These are phyloP conservation scores for Podospora conica DNA, from an alignment of 495 filamentous ascomycete species.

Conservation along the genomic window DNA sequence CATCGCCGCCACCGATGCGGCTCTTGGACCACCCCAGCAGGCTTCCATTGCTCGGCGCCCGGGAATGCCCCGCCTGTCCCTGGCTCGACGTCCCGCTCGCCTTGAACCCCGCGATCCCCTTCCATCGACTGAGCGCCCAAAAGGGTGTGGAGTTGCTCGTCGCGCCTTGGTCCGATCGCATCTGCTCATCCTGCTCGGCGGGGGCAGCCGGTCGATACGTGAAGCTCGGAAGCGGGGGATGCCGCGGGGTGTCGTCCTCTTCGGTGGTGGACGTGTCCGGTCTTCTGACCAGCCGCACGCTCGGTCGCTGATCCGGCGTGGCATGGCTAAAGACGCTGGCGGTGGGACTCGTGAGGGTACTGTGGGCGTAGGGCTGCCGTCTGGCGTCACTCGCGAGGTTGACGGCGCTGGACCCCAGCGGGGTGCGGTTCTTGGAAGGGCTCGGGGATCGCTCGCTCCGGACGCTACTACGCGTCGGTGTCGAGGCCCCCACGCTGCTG, in stretches of 20 bases:
- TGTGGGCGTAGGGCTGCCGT: conserved; percentile 33
- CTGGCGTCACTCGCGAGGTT: conserved; percentile 39
- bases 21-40: background rate
- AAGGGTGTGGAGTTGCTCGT: conserved; percentile 29
- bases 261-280: conserved; percentile 1
- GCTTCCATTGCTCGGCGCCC: conserved; percentile 13
- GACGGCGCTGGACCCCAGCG: conserved; percentile 25
- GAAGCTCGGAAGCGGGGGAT: conserved; percentile 10
- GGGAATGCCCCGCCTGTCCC: conserved; percentile 1
- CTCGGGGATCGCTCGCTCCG: conserved; percentile 44
- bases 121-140: conserved; percentile 43
- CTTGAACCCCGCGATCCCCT: conserved; percentile 30
- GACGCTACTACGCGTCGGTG: conserved; percentile 23
- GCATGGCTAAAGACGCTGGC: conserved; percentile 23
- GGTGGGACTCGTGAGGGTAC: conserved; percentile 23
- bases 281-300: conserved; percentile 5
- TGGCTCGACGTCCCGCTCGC: conserved; percentile 3
- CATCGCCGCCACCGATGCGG: background rate
- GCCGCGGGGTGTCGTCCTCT: conserved; percentile 15
- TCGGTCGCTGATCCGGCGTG: conserved; percentile 8
- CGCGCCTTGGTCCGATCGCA: conserved; percentile 19
- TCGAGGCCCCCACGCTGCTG: conserved; percentile 22
- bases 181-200: background rate
- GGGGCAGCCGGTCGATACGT: background rate
- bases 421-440: conserved; percentile 38